Conservation (phyloP, 768 basidiomycete species). For the Asterophora parasitica region DNA sequence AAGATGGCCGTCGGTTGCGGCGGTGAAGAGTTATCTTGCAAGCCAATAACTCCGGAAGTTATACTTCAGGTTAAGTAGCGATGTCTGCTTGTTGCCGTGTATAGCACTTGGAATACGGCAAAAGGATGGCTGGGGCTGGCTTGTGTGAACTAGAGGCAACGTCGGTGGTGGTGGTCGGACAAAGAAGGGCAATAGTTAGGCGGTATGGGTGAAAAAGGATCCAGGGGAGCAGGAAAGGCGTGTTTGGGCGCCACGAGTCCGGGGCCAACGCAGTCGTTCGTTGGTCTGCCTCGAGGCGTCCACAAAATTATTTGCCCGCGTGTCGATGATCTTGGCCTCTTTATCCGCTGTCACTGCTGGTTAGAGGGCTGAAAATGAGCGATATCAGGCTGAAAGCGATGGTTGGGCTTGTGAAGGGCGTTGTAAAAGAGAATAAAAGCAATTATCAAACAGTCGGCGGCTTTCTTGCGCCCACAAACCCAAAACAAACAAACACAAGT, state of each 20-base stretch:
- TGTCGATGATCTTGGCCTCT: conserved; percentile 12
- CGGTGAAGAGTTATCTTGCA: conserved; percentile 32
- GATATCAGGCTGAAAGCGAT: conserved; percentile 13
- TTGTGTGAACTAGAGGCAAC: not conserved
- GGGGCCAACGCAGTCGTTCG: conserved; percentile 3
- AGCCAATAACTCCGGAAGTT: conserved; percentile 43
- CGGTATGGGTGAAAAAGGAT: conserved; percentile 9
- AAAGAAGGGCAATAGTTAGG: conserved; percentile 12
- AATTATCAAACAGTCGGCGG: not conserved
- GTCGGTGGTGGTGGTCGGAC: conserved; percentile 1
- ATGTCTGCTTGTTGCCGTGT: too few relatives aligned
- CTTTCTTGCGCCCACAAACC: conserved; percentile 9
- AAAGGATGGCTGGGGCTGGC: not conserved
- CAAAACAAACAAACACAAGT: conserved; percentile 14
- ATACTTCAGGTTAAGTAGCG: conserved; percentile 32
- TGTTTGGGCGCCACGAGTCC: conserved; percentile 20
- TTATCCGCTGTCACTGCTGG: conserved; percentile 10
- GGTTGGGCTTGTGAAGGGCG: conserved; percentile 2
- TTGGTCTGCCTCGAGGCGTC: conserved; percentile 23
- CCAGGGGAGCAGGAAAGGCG: conserved; percentile 14
- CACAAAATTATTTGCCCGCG: conserved; percentile 17
- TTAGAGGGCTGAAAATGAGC: conserved; percentile 16
- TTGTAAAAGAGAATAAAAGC: conserved; percentile 3
- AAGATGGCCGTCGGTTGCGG: conserved; percentile 21
- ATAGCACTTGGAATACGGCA: conserved; percentile 11